phyloP scores from a whole-genome alignment of 2,329 filamentous ascomycete genomes.

The Clarireedia paspali region DNA sequence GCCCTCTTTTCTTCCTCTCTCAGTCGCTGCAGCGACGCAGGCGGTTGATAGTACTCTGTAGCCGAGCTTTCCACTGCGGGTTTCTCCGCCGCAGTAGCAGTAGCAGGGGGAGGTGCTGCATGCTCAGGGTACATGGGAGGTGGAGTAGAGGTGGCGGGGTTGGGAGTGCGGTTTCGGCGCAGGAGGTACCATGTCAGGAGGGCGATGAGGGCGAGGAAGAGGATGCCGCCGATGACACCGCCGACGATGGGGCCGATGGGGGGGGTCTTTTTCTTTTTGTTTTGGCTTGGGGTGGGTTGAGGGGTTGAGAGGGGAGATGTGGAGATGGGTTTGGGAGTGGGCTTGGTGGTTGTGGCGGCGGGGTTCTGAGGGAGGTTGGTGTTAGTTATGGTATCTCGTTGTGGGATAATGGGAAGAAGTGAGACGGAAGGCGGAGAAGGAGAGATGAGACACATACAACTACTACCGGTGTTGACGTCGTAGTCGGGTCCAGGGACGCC shows the following conservation, averaged over 20 bases:
- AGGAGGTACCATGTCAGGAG: constrained; percentile 15
- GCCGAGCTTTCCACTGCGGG: too few relatives aligned
- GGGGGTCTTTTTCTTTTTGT: neutral
- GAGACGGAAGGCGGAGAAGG: neutral
- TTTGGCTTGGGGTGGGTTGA: neutral
- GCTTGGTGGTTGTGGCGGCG: neutral
- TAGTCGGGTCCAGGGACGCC: neutral
- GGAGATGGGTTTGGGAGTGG: neutral
- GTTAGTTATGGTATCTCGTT: neutral
- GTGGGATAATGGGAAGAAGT: neutral
- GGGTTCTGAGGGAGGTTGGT: neutral
- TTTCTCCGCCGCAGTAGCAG: too few relatives aligned
- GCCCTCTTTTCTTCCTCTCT: too few relatives aligned
- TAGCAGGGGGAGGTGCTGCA: too few relatives aligned
- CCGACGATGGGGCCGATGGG: constrained; percentile 19
- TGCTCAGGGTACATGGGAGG: neutral
- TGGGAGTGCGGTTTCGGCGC: constrained; percentile 1
- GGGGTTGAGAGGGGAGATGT: neutral
- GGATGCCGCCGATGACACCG: constrained; percentile 18
- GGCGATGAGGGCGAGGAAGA: constrained; percentile 8
- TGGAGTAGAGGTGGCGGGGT: neutral
- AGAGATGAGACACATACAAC: neutral
- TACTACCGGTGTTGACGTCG: neutral
- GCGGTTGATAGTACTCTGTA: too few relatives aligned
- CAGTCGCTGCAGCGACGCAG: too few relatives aligned